phyloP scores from a whole-genome alignment of 805 yeast species.

The Hanseniaspora nectarophila region DNA sequence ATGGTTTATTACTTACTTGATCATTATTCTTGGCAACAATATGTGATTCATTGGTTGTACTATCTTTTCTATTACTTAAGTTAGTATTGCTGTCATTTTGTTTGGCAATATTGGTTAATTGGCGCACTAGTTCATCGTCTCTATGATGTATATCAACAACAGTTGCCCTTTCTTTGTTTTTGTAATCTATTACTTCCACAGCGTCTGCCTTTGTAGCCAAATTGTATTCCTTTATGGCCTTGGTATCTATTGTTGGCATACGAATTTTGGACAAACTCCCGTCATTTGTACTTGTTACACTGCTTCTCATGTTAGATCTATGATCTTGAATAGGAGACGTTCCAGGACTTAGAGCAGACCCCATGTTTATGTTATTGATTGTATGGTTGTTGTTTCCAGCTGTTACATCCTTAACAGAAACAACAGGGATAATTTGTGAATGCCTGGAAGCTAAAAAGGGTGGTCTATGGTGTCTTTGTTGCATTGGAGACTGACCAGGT shows the following conservation, averaged over 20 bases:
- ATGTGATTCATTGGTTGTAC: neutral
- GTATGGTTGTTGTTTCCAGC: neutral
- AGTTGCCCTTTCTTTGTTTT: conserved; percentile 9
- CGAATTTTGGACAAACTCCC: neutral
- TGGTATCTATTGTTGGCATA: conserved; percentile 1
- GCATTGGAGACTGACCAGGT: conserved; percentile 1
- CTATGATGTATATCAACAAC: neutral
- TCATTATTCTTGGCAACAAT: neutral
- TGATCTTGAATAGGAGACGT: neutral
- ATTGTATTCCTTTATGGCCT: conserved; percentile 12
- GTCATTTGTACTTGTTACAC: conserved; percentile 1
- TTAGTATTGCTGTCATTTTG: conserved; percentile 14
- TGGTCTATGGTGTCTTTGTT: conserved; percentile 19
- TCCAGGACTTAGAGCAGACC: neutral
- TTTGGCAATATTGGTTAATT: conserved; percentile 3
- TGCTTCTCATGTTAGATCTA: conserved; percentile 11
- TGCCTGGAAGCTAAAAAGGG: conserved; percentile 30
- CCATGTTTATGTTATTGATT: neutral
- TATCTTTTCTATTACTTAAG: neutral
- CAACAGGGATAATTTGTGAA: conserved; percentile 27
- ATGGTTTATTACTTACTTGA: neutral
- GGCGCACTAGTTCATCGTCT: conserved; percentile 1
- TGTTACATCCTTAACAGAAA: conserved; percentile 5
- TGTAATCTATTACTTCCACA: conserved; percentile 10
- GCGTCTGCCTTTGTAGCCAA: conserved; percentile 3